These are phyloP conservation scores for Eutrema salsugineum DNA, from an alignment of 441 rosid species.

Conservation along the genomic window DNA sequence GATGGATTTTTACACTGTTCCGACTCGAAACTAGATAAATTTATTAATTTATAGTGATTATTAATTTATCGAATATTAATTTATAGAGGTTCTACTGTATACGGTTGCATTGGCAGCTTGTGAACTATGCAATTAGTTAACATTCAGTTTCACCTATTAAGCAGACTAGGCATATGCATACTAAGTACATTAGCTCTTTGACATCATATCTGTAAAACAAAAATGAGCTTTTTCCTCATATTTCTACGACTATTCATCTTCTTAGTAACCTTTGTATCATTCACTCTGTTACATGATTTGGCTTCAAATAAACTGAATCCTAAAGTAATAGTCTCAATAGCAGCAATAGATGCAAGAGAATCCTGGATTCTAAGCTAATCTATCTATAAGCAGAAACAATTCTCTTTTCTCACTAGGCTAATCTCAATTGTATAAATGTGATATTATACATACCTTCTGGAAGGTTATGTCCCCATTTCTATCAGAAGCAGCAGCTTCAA, in stretches of 20 bases:
- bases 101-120: not conserved
- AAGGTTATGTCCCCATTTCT: conserved; percentile 73
- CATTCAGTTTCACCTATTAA: not conserved
- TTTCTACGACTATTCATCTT: not conserved
- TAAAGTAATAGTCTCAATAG: not conserved
- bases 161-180: not conserved
- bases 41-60: too few relatives aligned
- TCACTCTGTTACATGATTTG: not conserved
- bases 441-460: conserved; percentile 57
- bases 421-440: not conserved
- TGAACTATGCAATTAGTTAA: not conserved
- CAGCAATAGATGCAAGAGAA: not conserved
- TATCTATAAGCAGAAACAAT: not conserved
- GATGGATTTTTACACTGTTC: too few relatives aligned
- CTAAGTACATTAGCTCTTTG: not conserved
- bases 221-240: not conserved
- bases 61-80: too few relatives aligned
- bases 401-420: not conserved
- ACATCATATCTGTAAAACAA: not conserved
- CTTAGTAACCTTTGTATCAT: not conserved
- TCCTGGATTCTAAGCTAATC: not conserved
- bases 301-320: not conserved
- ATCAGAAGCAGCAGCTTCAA: conserved; percentile 87
- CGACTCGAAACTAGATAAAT: too few relatives aligned
- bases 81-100: too few relatives aligned